Evolutionary conservation across 2,329 filamentous ascomycete species (phyloP).

Genomic region (Paraphoma chrysanthemicola): DNA sequence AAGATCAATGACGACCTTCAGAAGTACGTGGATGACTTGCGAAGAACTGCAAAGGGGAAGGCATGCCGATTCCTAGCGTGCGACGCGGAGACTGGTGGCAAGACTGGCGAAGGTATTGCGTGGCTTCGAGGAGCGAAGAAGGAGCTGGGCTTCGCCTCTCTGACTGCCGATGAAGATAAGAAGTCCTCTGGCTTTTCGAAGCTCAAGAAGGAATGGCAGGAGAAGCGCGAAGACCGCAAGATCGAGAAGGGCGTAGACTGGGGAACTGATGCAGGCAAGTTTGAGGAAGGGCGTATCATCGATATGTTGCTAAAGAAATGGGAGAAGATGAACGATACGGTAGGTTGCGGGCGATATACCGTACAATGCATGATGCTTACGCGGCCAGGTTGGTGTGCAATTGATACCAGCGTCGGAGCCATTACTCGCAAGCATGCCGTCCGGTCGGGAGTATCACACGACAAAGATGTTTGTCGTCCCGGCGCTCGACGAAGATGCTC

Average conservation of each 20-base stretch:
- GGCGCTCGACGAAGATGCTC: constrained; percentile 66
- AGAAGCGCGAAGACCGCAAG: constrained; percentile 79
- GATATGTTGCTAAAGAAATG: constrained; percentile 89
- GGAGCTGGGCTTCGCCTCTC: constrained; percentile 70
- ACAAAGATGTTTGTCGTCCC: constrained; percentile 73
- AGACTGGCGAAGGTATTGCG: constrained; percentile 83
- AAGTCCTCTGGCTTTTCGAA: constrained; percentile 66
- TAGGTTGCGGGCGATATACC: constrained; percentile 53
- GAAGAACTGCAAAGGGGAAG: constrained; percentile 77
- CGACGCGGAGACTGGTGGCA: constrained; percentile 81
- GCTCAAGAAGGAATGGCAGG: constrained; percentile 76
- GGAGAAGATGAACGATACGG: constrained; percentile 91
- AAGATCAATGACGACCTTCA: constrained; percentile 69
- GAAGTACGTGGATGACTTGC: constrained; percentile 78
- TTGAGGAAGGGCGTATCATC: constrained; percentile 85
- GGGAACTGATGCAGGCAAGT: constrained; percentile 82
- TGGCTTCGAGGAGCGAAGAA: constrained; percentile 82
- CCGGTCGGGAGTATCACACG: constrained; percentile 83
- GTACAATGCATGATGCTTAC: neutral
- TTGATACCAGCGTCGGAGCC: constrained; percentile 73
- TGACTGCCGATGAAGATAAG: constrained; percentile 46
- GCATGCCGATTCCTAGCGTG: constrained; percentile 91
- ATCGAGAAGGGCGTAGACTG: constrained; percentile 75
- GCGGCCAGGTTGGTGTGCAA: constrained; percentile 76
- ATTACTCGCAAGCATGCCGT: constrained; percentile 80